Conservation (phyloP, 148 eudicot genomes). For the Camellia granthamiana region DNA sequence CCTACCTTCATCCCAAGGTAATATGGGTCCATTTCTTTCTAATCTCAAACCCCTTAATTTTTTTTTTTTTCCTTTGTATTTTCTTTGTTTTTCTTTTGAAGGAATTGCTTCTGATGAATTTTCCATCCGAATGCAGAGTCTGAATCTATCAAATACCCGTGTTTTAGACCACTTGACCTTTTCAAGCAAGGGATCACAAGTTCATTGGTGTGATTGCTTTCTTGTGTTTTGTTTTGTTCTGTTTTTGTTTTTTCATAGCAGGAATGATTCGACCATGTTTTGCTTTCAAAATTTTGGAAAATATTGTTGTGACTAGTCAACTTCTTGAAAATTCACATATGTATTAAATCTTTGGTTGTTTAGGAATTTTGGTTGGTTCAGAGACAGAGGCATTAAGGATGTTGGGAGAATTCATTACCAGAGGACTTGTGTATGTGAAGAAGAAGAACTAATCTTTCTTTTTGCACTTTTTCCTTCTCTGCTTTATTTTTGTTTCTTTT, state of each 20-base stretch:
- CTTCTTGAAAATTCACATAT: too few relatives aligned
- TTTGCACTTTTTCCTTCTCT: not conserved
- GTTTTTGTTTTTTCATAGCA: not conserved
- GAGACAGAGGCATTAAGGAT: slow-evolving; percentile 30
- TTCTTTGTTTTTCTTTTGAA: not conserved
- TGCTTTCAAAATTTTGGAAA: too few relatives aligned
- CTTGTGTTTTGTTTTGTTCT: not conserved
- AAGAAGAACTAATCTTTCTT: too few relatives aligned
- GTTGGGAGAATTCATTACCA: slow-evolving; percentile 73
- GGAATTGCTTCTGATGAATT: not conserved
- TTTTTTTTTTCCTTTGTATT: not conserved
- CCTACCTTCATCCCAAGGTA: slow-evolving; percentile 6
- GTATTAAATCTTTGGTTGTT: not conserved
- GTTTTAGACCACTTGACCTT: not conserved
- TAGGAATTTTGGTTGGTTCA: not conserved
- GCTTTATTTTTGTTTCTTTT: not conserved
- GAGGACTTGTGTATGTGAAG: slow-evolving; percentile 66
- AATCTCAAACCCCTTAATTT: not conserved
- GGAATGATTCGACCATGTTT: not conserved
- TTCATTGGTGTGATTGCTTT: not conserved
- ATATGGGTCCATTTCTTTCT: not conserved
- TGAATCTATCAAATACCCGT: not conserved
- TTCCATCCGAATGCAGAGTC: not conserved
- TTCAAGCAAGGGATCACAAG: not conserved
- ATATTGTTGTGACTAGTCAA: not conserved